Conservation (phyloP, 495 filamentous ascomycete genomes). For the Aspergillus ellipticus region DNA sequence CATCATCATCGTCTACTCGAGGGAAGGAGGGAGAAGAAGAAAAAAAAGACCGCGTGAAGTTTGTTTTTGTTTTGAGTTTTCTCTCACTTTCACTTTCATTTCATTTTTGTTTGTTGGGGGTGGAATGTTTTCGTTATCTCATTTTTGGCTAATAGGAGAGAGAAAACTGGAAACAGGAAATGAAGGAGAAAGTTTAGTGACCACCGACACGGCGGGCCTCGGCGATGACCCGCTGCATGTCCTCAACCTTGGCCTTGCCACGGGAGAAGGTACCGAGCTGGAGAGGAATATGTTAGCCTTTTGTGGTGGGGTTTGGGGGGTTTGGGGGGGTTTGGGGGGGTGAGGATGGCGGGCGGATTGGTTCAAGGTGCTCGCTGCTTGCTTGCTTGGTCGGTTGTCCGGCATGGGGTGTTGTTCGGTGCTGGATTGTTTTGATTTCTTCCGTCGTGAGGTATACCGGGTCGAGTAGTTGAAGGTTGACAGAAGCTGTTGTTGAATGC, state of each 20-base stretch:
- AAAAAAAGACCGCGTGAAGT: too few relatives aligned
- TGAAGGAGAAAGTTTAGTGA: constrained; percentile 59
- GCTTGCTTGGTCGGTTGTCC: neutral
- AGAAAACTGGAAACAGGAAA: constrained; percentile 21
- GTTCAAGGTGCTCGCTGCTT: neutral
- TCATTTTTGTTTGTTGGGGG: constrained; percentile 10
- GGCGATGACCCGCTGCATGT: constrained; percentile 94
- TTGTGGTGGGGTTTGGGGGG: neutral
- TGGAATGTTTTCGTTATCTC: constrained; percentile 18
- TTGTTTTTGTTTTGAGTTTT: constrained; percentile 1
- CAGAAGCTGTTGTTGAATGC: neutral
- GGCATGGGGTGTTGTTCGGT: neutral
- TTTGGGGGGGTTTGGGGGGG: neutral
- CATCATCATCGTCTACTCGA: too few relatives aligned
- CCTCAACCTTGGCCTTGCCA: constrained; percentile 98
- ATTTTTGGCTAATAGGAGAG: constrained; percentile 18
- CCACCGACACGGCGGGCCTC: constrained; percentile 76
- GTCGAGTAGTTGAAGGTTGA: neutral
- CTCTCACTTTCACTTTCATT: constrained; percentile 6
- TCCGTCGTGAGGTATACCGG: neutral
- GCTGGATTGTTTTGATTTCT: neutral
- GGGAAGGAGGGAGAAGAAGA: too few relatives aligned
- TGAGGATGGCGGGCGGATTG: neutral
- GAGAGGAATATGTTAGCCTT: constrained; percentile 19
- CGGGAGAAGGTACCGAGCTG: constrained; percentile 94